Evolutionary conservation across 331 rosid genomes (phyloP).

Genomic region (Ulmus americana): DNA sequence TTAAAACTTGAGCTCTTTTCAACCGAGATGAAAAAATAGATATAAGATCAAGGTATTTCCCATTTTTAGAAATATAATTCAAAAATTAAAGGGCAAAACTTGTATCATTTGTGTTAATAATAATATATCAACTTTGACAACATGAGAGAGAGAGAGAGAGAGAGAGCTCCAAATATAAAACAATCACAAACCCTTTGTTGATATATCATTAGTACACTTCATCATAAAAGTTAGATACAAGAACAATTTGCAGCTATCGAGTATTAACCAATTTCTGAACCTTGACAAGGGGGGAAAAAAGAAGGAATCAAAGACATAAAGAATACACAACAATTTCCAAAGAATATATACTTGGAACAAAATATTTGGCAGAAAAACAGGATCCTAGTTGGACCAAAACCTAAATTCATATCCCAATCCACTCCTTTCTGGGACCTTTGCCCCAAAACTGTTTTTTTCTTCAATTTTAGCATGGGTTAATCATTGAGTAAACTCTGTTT

Average conservation of each 20-base stretch:
- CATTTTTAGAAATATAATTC: too few species aligned
- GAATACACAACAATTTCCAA: constrained; percentile 46
- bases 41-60: too few species aligned
- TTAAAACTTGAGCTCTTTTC: too few species aligned
- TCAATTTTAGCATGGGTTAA: constrained; percentile 24
- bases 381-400: constrained; percentile 12
- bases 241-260: constrained; percentile 30
- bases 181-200: constrained; percentile 15
- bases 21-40: too few species aligned
- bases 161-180: not conserved
- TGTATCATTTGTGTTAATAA: too few species aligned
- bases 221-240: constrained; percentile 54
- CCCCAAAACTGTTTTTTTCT: constrained; percentile 25
- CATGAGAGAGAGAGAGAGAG: not conserved
- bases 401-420: constrained; percentile 36
- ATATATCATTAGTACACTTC: constrained; percentile 33
- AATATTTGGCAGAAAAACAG: constrained; percentile 38
- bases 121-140: not conserved
- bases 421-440: constrained; percentile 39
- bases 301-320: constrained; percentile 16
- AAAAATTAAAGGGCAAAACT: too few species aligned
- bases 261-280: constrained; percentile 23
- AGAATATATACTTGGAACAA: constrained; percentile 51
- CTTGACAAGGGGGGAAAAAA: constrained; percentile 34
- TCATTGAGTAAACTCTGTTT: constrained; percentile 27